Evolutionary conservation across 2,329 filamentous ascomycete species (phyloP), one percentile per base, ranked within the genome.

Genomic region (Sarocladium kiliense): DNA sequence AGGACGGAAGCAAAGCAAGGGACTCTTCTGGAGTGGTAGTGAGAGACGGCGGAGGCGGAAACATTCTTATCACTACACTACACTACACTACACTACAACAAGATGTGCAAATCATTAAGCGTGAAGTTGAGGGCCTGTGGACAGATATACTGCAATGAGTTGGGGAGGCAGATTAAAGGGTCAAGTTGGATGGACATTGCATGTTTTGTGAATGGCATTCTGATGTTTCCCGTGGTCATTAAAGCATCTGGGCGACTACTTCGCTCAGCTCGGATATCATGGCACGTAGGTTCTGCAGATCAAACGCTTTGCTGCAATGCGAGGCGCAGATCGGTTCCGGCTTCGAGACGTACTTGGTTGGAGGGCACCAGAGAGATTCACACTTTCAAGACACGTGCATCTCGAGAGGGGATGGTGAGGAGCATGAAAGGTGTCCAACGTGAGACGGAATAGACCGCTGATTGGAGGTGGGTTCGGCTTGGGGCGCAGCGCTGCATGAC

Each of bases 1-100:
- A 34, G 47, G 27, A 36, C 47, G 12, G 27, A 18, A 27, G 10
- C 47, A 32, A 55, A 55, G 56, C 39, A 54, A 21, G 27, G 47
- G 19, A 23, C 23, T 27, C n/a, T n/a, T 30, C 14, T n/a, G 4
- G 41, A 41, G n/a, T 18, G 14, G 37, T 7, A 32, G 36, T 10
- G 36, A 16, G 36, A n/a, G 5, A 6, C 21, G 9, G 39, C 39
- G 39, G 19, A 44, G 39, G 39, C n/a, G 12, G 30, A 32, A 32
- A 32, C 30, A 32, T 32, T 7, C 12, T 32, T 32, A 12, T 7
- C 30, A 32, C 30, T 32, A n/a, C n/a, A n/a, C n/a, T n/a, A n/a
- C n/a, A n/a, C n/a, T n/a, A n/a, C n/a, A n/a, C n/a, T n/a, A n/a
- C n/a, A 34, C 30, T 44, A 14, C 3, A 44, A 23, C 19, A 44